These are phyloP conservation scores for Paecilomyces variotii DNA, from an alignment of 2,329 filamentous ascomycete species.

Conservation along the genomic window DNA sequence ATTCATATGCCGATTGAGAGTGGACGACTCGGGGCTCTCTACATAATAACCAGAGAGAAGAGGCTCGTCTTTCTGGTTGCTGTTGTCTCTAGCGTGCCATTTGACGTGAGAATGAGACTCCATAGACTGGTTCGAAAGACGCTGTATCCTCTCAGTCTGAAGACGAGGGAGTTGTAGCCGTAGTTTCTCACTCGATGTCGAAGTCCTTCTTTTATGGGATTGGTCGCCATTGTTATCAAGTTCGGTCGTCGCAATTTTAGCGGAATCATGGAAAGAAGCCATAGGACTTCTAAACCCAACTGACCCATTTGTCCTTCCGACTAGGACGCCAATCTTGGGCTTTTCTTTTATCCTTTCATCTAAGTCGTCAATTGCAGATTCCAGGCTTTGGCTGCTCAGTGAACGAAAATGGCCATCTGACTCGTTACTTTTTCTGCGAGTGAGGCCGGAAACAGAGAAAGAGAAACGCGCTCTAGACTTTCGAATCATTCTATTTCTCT, in stretches of 20 bases:
- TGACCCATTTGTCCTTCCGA: background rate
- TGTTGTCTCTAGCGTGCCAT: background rate
- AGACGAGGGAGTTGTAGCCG: constrained; percentile 17
- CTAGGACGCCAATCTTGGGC: background rate
- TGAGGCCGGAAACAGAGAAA: constrained; percentile 12
- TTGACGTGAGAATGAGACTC: background rate
- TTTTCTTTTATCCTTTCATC: background rate
- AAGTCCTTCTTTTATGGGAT: constrained; percentile 9
- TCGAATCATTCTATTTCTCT: constrained; percentile 7
- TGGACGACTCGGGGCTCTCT: background rate
- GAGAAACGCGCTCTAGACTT: constrained; percentile 11
- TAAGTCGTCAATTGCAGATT: constrained; percentile 3
- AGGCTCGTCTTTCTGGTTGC: background rate
- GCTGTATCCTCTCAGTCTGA: constrained; percentile 7
- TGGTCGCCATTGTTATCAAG: background rate
- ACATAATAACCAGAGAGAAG: background rate
- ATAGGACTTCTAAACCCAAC: background rate
- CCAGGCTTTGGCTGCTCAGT: constrained; percentile 11
- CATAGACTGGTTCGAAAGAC: background rate
- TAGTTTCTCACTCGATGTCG: constrained; percentile 13
- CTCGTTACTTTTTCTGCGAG: constrained; percentile 2
- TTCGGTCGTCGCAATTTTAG: background rate
- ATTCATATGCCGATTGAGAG: background rate
- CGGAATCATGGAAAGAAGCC: background rate
- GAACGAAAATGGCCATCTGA: constrained; percentile 10